Evolutionary conservation across 2,329 filamentous ascomycete genomes (phyloP).

Genomic region (Cytospora chrysosperma): DNA sequence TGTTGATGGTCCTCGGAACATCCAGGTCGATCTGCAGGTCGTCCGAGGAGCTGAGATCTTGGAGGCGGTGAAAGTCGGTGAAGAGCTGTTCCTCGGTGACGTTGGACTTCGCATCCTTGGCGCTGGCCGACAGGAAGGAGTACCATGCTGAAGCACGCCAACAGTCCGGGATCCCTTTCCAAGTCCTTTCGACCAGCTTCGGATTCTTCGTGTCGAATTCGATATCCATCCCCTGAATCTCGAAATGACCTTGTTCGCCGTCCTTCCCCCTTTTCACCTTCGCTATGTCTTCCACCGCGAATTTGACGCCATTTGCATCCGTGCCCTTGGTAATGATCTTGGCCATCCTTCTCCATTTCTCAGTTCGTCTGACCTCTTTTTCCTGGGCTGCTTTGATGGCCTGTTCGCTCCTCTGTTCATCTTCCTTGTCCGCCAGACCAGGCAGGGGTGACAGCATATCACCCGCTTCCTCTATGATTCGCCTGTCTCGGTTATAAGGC

Average conservation of each 20-base stretch:
- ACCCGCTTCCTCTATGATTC: constrained; percentile 64
- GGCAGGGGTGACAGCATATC: constrained; percentile 64
- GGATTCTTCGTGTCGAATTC: constrained; percentile 80
- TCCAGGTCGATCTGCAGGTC: constrained; percentile 97
- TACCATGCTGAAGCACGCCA: constrained; percentile 96
- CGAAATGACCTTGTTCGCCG: constrained; percentile 61
- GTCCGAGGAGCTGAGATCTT: constrained; percentile 75
- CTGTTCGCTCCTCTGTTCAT: constrained; percentile 54
- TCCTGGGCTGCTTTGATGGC: constrained; percentile 56
- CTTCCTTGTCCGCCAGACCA: constrained; percentile 54
- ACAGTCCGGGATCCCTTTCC: constrained; percentile 96
- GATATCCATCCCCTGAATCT: constrained; percentile 60
- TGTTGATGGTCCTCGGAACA: constrained; percentile 89
- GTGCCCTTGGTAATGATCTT: constrained; percentile 51
- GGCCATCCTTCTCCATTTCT: constrained; percentile 69
- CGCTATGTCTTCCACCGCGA: constrained; percentile 71
- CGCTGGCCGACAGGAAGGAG: constrained; percentile 80
- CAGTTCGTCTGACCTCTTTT: constrained; percentile 61
- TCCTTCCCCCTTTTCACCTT: constrained; percentile 56
- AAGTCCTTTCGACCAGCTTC: constrained; percentile 88
- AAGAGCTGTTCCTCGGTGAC: constrained; percentile 71
- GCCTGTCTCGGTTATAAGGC: constrained; percentile 60
- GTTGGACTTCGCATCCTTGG: constrained; percentile 61
- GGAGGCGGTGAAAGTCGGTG: constrained; percentile 68
- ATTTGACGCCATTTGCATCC: constrained; percentile 58